A percentile compares a stretch with the other conserved stretches of the same genome.
Conservation (phyloP, 1,284 basidiomycete species). For the Erythrobasidium hasegawianum region DNA sequence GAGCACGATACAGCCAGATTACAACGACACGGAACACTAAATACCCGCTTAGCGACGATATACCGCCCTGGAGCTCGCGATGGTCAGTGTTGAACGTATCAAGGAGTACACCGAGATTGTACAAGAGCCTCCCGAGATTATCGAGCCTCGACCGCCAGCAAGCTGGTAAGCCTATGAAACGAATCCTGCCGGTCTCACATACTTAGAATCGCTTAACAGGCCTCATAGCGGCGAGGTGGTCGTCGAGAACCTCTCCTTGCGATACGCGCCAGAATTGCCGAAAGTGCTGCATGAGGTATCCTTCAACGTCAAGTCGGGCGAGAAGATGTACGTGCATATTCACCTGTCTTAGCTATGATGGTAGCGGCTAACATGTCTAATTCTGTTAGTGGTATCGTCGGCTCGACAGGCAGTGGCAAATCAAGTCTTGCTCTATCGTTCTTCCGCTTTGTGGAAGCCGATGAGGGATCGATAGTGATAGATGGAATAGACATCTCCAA, state of each 20-base stretch:
- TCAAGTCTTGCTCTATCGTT: slow-evolving; percentile 86
- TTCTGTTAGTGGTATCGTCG: slow-evolving; percentile 41
- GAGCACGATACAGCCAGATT: neutral
- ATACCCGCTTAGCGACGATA: slow-evolving; percentile 48
- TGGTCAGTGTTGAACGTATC: slow-evolving; percentile 89
- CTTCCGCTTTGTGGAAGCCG: slow-evolving; percentile 92
- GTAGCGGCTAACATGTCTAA: neutral
- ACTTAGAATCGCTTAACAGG: slow-evolving; percentile 44
- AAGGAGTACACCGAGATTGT: slow-evolving; percentile 79
- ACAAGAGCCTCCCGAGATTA: slow-evolving; percentile 39
- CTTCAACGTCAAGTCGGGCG: slow-evolving; percentile 62
- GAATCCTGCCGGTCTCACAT: neutral
- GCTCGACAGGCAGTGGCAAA: slow-evolving; percentile 65
- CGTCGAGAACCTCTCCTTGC: slow-evolving; percentile 63
- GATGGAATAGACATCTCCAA: slow-evolving; percentile 82
- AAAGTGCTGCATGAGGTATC: slow-evolving; percentile 65
- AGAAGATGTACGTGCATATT: slow-evolving; percentile 77
- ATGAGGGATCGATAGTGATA: slow-evolving; percentile 72
- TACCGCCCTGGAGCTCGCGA: slow-evolving; percentile 79
- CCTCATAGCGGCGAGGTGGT: slow-evolving; percentile 60
- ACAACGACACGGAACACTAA: neutral
- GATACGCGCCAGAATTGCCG: slow-evolving; percentile 68
- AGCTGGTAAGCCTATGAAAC: slow-evolving; percentile 54
- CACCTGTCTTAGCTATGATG: slow-evolving; percentile 53
- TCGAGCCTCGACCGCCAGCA: slow-evolving; percentile 71